Evolutionary conservation across 257 asterid species (phyloP).

Genomic region (Osmanthus fragrans): DNA sequence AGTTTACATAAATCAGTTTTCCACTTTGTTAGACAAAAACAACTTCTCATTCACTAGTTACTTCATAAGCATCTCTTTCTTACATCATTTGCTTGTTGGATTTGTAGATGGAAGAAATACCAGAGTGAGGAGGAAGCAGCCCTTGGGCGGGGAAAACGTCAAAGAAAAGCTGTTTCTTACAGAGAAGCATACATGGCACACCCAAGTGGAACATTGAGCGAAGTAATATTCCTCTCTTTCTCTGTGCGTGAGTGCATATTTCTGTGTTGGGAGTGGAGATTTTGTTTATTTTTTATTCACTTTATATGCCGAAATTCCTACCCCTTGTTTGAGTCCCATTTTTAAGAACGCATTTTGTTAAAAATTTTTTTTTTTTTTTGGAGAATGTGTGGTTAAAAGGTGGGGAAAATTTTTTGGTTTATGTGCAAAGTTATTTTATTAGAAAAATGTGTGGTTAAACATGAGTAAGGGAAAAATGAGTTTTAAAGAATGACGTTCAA

Average conservation of each 20-base stretch:
- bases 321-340: too few relatives aligned
- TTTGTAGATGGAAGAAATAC: slow-evolving; percentile 83
- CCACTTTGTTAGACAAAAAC: not conserved
- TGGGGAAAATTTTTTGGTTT: too few relatives aligned
- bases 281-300: too few relatives aligned
- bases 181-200: slow-evolving; percentile 81
- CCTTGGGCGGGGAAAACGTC: slow-evolving; percentile 99
- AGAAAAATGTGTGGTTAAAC: too few relatives aligned
- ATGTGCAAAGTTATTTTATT: too few relatives aligned
- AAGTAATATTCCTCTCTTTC: slow-evolving; percentile 44
- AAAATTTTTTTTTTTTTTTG: too few relatives aligned
- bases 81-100: slow-evolving; percentile 24
- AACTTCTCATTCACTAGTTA: not conserved
- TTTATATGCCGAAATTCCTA: not conserved
- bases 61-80: not conserved
- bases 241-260: not conserved
- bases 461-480: too few relatives aligned
- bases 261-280: not conserved
- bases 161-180: slow-evolving; percentile 82
- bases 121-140: slow-evolving; percentile 90
- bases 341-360: too few relatives aligned
- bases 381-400: too few relatives aligned
- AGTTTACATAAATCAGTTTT: not conserved
- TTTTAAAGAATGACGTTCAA: too few relatives aligned
- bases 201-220: slow-evolving; percentile 50